Evolutionary conservation across 2,329 filamentous ascomycete species (phyloP), one percentile per base, ranked within the genome.

Genomic region (Malbranchea cinnamomea): DNA sequence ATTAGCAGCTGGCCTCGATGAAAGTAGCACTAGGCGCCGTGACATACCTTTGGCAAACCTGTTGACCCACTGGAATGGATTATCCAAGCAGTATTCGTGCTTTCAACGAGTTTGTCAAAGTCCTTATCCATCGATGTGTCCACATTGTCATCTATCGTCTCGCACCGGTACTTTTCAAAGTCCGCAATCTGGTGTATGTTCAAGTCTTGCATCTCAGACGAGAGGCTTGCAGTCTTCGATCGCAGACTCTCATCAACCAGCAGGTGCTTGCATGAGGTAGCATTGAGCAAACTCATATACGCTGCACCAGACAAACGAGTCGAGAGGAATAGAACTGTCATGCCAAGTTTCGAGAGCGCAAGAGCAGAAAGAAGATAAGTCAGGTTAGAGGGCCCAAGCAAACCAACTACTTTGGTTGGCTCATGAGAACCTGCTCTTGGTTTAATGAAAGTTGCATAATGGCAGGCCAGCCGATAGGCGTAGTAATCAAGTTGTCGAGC

Each of bases 21-120:
- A 22, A 7, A 22, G 11, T 22, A 22, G 11, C n/a, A 22, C 7
- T 22, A 22, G 11, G 20, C 7, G 20, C n/a, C 7, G 20, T 22
- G 7, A 22, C 7, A 7, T 22, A 11, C n/a, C n/a, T 76, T 76
- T 0, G 72, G 72, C 0, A 75, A 53, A 0, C 71, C 71, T 0
- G 73, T 74, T 0, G 65, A 71, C 5, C 72, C 71, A 11, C 56
- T 60, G 2, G 60, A 63, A 38, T 66, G 62, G n/a, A 67, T 54
- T 28, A 60, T 63, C 53, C 49, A 57, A 2, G 45, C 51, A 33
- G 55, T 47, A 41, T 55, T 48, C 11, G 38, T 46, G n/a, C n/a
- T 28, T 16, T 22, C 27, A 15, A 22, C 16, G 4, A 10, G 49
- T 46, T 33, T 49, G 13, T 26, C 24, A 13, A 26, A 26, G 7